Evolutionary conservation across 257 asterid genomes (phyloP).

Genomic region (Misopates orontium): DNA sequence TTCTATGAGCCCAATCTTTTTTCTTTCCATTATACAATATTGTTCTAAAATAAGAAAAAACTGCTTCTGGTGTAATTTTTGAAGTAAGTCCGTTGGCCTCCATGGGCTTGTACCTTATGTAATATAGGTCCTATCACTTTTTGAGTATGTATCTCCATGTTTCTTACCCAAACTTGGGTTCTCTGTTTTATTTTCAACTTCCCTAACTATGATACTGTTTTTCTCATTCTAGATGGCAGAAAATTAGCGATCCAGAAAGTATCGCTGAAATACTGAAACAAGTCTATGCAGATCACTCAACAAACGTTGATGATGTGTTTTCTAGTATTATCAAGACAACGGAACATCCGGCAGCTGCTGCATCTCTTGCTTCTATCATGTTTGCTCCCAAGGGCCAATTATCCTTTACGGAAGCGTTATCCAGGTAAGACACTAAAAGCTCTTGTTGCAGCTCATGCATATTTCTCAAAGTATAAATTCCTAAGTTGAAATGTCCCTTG

Average conservation of each 20-base stretch:
- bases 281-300: conserved; percentile 84
- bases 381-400: conserved; percentile 78
- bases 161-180: no score
- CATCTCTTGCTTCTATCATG: conserved; percentile 87
- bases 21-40: neutral
- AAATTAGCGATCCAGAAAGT: conserved; percentile 82
- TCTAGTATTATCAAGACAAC: conserved; percentile 66
- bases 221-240: conserved; percentile 69
- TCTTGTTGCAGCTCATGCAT: neutral
- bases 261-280: conserved; percentile 79
- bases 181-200: no score
- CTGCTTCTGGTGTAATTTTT: neutral
- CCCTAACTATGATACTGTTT: neutral
- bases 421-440: conserved; percentile 43
- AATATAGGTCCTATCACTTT: no score
- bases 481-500: conserved; percentile 14
- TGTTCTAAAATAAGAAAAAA: neutral
- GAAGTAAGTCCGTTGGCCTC: neutral
- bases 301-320: conserved; percentile 75
- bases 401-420: conserved; percentile 68
- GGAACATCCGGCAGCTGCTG: conserved; percentile 96
- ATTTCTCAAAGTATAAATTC: neutral
- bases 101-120: no score
- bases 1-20: conserved; percentile 14
- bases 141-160: no score